Percentiles rank a stretch among this genome's conserved stretches.
phyloP scores from a whole-genome alignment of 371 early-diverging fungal genomes.

The Mortierella sp. region DNA sequence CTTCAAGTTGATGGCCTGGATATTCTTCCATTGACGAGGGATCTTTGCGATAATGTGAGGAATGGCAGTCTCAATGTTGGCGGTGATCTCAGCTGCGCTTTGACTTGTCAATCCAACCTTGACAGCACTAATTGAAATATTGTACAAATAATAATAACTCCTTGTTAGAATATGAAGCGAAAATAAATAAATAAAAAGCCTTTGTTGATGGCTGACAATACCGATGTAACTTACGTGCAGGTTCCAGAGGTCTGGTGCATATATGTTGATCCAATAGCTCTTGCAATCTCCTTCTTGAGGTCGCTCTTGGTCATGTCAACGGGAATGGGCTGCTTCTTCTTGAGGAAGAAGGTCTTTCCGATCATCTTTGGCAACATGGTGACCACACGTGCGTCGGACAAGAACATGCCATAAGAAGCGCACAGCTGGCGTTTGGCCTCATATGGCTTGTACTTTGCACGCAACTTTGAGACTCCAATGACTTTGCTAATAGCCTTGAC shows the following conservation, averaged over 20 bases:
- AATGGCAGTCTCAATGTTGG: conserved; percentile 80
- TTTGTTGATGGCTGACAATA: too few species aligned
- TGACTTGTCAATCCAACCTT: conserved; percentile 78
- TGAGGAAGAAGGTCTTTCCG: conserved; percentile 88
- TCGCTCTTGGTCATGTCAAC: conserved; percentile 76
- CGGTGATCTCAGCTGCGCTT: conserved; percentile 72
- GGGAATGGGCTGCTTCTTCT: conserved; percentile 91
- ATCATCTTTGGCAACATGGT: conserved; percentile 82
- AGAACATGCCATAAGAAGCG: conserved; percentile 83
- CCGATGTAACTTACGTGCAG: conserved; percentile 63
- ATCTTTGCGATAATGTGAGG: conserved; percentile 69
- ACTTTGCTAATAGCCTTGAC: conserved; percentile 77
- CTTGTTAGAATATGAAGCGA: conserved; percentile 4
- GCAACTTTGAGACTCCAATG: conserved; percentile 84
- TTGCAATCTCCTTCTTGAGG: conserved; percentile 77
- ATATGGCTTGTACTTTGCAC: conserved; percentile 76
- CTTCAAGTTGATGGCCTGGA: conserved; percentile 86
- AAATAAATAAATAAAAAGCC: too few species aligned
- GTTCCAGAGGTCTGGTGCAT: conserved; percentile 79
- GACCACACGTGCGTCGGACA: conserved; percentile 86
- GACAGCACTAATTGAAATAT: conserved; percentile 62
- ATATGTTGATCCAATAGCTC: conserved; percentile 82
- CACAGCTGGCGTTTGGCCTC: conserved; percentile 84
- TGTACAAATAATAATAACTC: too few species aligned
- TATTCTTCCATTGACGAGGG: conserved; percentile 81